Percentiles rank a stretch among this genome's conserved stretches.
Evolutionary conservation across 148 eudicot species (phyloP).

Genomic region (Spergularia bocconei): DNA sequence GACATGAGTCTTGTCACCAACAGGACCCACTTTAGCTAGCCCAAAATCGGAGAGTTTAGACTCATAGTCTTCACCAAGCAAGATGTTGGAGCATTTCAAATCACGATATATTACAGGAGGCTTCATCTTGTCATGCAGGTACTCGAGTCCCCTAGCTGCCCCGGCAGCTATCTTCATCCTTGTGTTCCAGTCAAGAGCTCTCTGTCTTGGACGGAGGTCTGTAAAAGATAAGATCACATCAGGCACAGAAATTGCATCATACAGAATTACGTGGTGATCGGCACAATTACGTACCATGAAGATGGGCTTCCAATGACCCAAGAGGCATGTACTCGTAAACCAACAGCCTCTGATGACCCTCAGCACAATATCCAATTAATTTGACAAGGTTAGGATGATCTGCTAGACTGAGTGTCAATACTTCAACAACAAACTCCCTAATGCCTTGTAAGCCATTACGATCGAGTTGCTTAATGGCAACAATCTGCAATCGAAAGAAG

Average conservation of each 20-base stretch:
- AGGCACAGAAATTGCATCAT: background rate
- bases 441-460: slow-evolving; percentile 68
- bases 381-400: slow-evolving; percentile 85
- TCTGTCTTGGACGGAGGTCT: slow-evolving; percentile 39
- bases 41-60: slow-evolving; percentile 87
- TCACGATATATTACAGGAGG: slow-evolving; percentile 87
- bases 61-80: slow-evolving; percentile 66
- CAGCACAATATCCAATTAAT: slow-evolving; percentile 79
- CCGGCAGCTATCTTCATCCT: slow-evolving; percentile 95
- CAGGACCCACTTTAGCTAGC: slow-evolving; percentile 79
- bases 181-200: slow-evolving; percentile 65
- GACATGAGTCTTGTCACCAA: slow-evolving; percentile 75
- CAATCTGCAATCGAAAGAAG: slow-evolving; percentile 39
- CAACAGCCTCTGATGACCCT: slow-evolving; percentile 77
- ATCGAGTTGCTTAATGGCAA: slow-evolving; percentile 82
- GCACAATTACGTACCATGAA: slow-evolving; percentile 85
- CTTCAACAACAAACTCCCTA: slow-evolving; percentile 83
- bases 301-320: slow-evolving; percentile 76
- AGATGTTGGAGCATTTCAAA: slow-evolving; percentile 78
- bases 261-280: too few species aligned
- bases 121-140: slow-evolving; percentile 71
- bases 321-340: slow-evolving; percentile 89
- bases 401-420: slow-evolving; percentile 57
- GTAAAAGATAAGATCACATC: slow-evolving; percentile 1
- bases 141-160: slow-evolving; percentile 86